Conservation (phyloP, 2,329 filamentous ascomycete species). For the Botryosphaeria dothidea region DNA sequence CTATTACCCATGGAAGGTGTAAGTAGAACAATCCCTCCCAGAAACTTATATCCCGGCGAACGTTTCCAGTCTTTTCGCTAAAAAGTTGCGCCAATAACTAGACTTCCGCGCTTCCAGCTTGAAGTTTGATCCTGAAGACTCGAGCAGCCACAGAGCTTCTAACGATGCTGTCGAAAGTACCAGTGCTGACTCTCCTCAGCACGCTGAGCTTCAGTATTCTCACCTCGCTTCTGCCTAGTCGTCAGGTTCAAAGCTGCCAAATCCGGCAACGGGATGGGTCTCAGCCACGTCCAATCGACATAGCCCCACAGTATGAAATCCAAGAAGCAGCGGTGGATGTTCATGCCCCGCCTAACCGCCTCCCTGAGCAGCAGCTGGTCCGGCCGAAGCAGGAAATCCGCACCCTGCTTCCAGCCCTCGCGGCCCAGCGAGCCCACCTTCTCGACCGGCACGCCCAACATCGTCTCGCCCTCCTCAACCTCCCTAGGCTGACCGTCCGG, state of each 20-base stretch:
- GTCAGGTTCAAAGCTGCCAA: not conserved
- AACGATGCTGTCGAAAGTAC: not conserved
- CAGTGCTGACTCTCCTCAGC: not conserved
- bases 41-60: no score
- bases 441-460: slow-evolving; percentile 7
- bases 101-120: no score
- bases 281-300: not conserved
- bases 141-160: not conserved
- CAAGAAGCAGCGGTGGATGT: slow-evolving; percentile 14
- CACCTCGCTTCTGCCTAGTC: not conserved
- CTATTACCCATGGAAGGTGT: no score
- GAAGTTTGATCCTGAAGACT: not conserved
- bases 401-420: slow-evolving; percentile 15
- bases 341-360: slow-evolving; percentile 8
- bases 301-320: slow-evolving; percentile 18
- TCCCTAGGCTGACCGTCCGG: not conserved
- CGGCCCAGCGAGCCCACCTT: not conserved
- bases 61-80: no score
- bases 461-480: not conserved
- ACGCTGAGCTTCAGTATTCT: not conserved
- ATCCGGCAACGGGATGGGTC: not conserved
- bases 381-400: slow-evolving; percentile 15
- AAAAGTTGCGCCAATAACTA: no score
- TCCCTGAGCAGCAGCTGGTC: slow-evolving; percentile 22
- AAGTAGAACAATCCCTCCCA: no score